phyloP scores from a whole-genome alignment of 257 asterid genomes.

The Solanum pinnatisectum region DNA sequence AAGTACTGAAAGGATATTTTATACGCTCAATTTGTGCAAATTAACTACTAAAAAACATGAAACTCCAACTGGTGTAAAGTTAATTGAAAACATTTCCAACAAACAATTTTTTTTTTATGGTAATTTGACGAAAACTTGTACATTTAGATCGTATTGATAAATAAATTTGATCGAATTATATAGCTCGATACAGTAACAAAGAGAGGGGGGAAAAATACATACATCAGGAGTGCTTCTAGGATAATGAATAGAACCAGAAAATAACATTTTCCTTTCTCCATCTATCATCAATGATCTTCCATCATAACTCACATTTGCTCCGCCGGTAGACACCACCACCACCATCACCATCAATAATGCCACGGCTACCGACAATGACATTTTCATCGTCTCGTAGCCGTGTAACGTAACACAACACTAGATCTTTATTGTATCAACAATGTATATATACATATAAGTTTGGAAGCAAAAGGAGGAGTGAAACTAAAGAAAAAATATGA shows the following conservation, averaged over 20 bases:
- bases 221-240: slow-evolving; percentile 88
- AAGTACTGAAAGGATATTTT: background rate
- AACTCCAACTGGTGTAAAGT: background rate
- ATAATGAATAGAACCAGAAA: slow-evolving; percentile 87
- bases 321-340: slow-evolving; percentile 11
- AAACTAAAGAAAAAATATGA: background rate
- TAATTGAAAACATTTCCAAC: background rate
- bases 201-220: background rate
- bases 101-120: background rate
- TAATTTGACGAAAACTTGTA: background rate
- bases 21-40: background rate
- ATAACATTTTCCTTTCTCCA: slow-evolving; percentile 58
- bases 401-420: background rate
- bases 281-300: slow-evolving; percentile 59
- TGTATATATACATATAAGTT: background rate
- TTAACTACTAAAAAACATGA: background rate
- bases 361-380: slow-evolving; percentile 1
- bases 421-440: background rate
- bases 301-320: slow-evolving; percentile 49
- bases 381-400: background rate
- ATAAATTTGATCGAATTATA: too few relatives aligned
- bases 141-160: too few relatives aligned
- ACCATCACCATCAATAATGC: background rate
- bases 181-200: too few relatives aligned
- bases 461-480: background rate